Conservation (phyloP, 2,329 filamentous ascomycete species). For the Rhynchosporium agropyri region DNA sequence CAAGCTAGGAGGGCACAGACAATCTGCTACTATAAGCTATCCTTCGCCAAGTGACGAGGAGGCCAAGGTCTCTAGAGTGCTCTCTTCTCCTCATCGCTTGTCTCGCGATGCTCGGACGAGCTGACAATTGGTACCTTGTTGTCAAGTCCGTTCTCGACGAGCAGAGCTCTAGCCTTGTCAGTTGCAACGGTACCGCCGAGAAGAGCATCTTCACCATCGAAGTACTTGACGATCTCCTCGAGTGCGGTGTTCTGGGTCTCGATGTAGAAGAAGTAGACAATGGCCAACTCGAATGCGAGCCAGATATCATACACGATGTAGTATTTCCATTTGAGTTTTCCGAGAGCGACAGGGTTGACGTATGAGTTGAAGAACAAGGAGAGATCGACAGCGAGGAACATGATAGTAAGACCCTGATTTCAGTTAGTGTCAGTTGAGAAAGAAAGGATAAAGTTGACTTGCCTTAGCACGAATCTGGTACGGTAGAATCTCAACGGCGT, state of each 20-base stretch:
- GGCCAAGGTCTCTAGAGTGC: background rate
- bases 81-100: conserved; percentile 8
- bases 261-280: conserved; percentile 44
- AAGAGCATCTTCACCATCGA: conserved; percentile 48
- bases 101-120: conserved; percentile 14
- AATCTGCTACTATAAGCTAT: background rate
- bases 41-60: background rate
- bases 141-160: conserved; percentile 28
- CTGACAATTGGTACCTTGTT: conserved; percentile 1
- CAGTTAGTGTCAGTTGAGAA: conserved; percentile 8
- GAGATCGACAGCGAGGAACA: conserved; percentile 49
- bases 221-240: conserved; percentile 50
- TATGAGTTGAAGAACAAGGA: conserved; percentile 51
- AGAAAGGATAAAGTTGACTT: conserved; percentile 6
- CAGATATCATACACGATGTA: conserved; percentile 48
- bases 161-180: conserved; percentile 29
- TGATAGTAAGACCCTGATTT: conserved; percentile 44
- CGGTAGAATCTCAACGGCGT: conserved; percentile 39
- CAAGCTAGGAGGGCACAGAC: background rate
- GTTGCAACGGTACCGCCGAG: conserved; percentile 35
- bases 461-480: conserved; percentile 39
- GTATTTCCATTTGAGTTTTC: conserved; percentile 47
- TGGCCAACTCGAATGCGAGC: conserved; percentile 36
- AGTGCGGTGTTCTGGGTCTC: conserved; percentile 49
- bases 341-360: conserved; percentile 48